Evolutionary conservation across 2,329 filamentous ascomycete species (phyloP).

Genomic region (Stemphylium beticola): DNA sequence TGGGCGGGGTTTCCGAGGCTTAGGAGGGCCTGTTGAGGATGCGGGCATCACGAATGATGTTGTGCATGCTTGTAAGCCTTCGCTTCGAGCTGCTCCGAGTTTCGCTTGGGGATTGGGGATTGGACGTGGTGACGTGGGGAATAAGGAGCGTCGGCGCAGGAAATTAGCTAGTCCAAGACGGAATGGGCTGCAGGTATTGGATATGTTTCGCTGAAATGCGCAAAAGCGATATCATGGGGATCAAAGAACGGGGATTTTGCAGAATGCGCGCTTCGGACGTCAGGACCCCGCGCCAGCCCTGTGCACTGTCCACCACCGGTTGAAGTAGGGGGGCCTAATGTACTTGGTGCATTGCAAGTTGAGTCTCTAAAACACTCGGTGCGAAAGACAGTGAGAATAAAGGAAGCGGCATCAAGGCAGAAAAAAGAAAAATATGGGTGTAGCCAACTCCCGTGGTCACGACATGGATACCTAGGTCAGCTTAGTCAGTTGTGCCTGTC

Average conservation of each 20-base stretch:
- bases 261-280: constrained; percentile 5
- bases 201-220: neutral
- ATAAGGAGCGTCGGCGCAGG: constrained; percentile 9
- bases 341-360: neutral
- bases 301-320: constrained; percentile 9
- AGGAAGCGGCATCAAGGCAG: neutral
- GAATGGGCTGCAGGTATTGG: constrained; percentile 3
- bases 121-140: constrained; percentile 7
- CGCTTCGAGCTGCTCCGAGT: constrained; percentile 31
- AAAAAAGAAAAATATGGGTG: neutral
- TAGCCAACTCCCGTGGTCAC: neutral
- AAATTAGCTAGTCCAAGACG: constrained; percentile 8
- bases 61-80: constrained; percentile 33
- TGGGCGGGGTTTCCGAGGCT: constrained; percentile 49
- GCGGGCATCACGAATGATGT: constrained; percentile 33
- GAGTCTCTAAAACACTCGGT: neutral
- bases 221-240: constrained; percentile 1
- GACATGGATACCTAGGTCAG: neutral
- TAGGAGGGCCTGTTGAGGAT: constrained; percentile 33
- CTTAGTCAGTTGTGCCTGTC: constrained; percentile 9
- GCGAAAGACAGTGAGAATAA: neutral
- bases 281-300: constrained; percentile 12
- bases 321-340: constrained; percentile 9
- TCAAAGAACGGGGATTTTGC: neutral
- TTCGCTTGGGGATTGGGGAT: constrained; percentile 32